Base-by-base conservation (phyloP, 495 filamentous ascomycete species). In the Bombardia bombarda region DNA sequence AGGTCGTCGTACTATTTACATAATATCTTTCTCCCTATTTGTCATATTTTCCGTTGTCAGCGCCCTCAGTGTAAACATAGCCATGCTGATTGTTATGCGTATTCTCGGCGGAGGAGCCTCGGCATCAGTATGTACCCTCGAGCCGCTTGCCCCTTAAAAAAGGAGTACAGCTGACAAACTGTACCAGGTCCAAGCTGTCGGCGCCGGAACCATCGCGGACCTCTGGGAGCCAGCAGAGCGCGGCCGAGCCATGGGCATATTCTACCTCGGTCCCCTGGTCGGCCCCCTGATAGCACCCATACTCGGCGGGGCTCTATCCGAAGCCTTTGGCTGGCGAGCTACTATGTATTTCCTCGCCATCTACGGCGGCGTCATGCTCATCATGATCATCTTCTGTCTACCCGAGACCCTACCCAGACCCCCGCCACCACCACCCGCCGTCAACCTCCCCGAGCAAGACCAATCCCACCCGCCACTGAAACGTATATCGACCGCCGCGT, bases 181-280 rank as follows among this genome's bases (percentile, higher is more conserved):
- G 9, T 13, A 7, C 26, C 6, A 28, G 26, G 26, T 28, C 26
- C 26, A 28, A 28, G 26, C 26, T 7, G 26, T 28, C 19, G 90
- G 90, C 16, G 90, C 90, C 13, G 90, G 90, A 13, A 93, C 88
- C 3, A 88, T 96, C 32, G 83, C 90, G 8, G 90, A 95, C 64
- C 75, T 95, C 40, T 97, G 90, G 90, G 86, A 90, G 43, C 57
- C 79, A 1, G 74, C 69, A 17, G 84, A 95, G 58, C 70, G 90
- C 42, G 90, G 90, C 6, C 69, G 68, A 18, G 90, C 89, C n/a
- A 95, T 97, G 87, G 82, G 87, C 2, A 77, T 86, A 18, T 97
- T 95, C 62, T 97, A 94, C 46, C 71, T 95, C 0, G 90, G 90
- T 0, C 90, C 90, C 1, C 65, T 96, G n/a, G 60, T 82, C 40